A percentile compares a stretch with the other conserved stretches of the same genome.
These are phyloP conservation scores for Citrus cavaleriei DNA, from an alignment of 345 rosid genomes.

Conservation along the genomic window DNA sequence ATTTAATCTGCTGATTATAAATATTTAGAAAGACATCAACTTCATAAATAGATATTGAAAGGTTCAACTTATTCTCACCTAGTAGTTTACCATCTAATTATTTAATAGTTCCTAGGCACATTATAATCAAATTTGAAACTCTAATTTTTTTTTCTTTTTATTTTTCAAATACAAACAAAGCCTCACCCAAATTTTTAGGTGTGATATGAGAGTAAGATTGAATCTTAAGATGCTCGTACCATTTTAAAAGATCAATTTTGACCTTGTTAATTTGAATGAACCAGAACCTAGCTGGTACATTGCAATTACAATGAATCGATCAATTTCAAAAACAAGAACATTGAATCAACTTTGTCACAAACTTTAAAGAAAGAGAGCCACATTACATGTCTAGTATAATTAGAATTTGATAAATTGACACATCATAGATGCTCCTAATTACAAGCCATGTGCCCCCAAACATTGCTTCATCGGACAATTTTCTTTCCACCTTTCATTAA, in stretches of 20 bases:
- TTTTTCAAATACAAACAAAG: background rate
- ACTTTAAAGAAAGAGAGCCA: background rate
- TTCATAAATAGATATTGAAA: too few species aligned
- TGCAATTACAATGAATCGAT: background rate
- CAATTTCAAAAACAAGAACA: background rate
- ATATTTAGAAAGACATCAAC: too few species aligned
- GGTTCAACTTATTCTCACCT: too few species aligned
- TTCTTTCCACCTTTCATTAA: background rate
- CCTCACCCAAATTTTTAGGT: background rate
- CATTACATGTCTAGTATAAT: background rate
- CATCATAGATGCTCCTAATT: background rate
- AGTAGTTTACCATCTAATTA: background rate
- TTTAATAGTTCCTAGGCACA: background rate
- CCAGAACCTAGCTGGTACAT: background rate
- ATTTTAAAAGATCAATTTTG: background rate
- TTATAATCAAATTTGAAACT: too few species aligned
- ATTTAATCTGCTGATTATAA: too few species aligned
- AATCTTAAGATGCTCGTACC: background rate
- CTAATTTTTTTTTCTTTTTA: too few species aligned
- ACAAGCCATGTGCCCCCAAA: slow-evolving; percentile 23
- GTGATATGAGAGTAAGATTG: background rate
- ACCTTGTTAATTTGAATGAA: background rate
- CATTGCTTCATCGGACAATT: background rate
- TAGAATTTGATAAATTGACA: background rate
- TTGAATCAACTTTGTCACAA: background rate